phyloP scores from a whole-genome alignment of 2,329 filamentous ascomycete species.

The Sporothrix pseudoabietina region DNA sequence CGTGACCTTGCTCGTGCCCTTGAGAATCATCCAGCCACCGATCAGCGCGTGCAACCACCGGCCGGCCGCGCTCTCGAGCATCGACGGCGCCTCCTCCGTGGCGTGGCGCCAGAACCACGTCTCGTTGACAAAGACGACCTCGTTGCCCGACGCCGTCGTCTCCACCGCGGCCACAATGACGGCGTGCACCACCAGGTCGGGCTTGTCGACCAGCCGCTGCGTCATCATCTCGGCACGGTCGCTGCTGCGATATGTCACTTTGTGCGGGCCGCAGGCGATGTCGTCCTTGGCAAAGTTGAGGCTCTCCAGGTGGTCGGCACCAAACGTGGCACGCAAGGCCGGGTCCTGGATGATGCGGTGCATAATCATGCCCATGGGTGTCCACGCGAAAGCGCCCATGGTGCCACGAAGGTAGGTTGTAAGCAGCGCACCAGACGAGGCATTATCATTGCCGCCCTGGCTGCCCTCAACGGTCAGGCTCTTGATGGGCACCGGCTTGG shows the following conservation, averaged over 20 bases:
- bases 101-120: slow-evolving; percentile 46
- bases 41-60: slow-evolving; percentile 40
- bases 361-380: slow-evolving; percentile 42
- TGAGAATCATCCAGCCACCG: slow-evolving; percentile 31
- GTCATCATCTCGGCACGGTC: slow-evolving; percentile 41
- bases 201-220: slow-evolving; percentile 37
- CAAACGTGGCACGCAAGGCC: slow-evolving; percentile 36
- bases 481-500: slow-evolving; percentile 19
- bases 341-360: slow-evolving; percentile 36
- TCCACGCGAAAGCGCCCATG: slow-evolving; percentile 41
- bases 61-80: slow-evolving; percentile 40
- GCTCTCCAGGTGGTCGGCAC: slow-evolving; percentile 35
- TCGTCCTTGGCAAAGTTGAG: slow-evolving; percentile 38
- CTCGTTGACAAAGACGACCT: slow-evolving; percentile 43
- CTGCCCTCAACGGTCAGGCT: slow-evolving; percentile 18
- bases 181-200: slow-evolving; percentile 36
- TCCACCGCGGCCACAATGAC: slow-evolving; percentile 38
- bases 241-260: slow-evolving; percentile 37
- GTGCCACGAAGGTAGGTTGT: slow-evolving; percentile 39
- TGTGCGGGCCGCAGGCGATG: slow-evolving; percentile 42
- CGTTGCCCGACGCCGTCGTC: slow-evolving; percentile 16
- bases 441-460: not conserved
- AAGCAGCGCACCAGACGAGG: slow-evolving; percentile 35
- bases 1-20: slow-evolving; percentile 28
- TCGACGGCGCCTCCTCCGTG: slow-evolving; percentile 37